phyloP scores from a whole-genome alignment of 2,329 filamentous ascomycete species.

The Monosporascus sp. region DNA sequence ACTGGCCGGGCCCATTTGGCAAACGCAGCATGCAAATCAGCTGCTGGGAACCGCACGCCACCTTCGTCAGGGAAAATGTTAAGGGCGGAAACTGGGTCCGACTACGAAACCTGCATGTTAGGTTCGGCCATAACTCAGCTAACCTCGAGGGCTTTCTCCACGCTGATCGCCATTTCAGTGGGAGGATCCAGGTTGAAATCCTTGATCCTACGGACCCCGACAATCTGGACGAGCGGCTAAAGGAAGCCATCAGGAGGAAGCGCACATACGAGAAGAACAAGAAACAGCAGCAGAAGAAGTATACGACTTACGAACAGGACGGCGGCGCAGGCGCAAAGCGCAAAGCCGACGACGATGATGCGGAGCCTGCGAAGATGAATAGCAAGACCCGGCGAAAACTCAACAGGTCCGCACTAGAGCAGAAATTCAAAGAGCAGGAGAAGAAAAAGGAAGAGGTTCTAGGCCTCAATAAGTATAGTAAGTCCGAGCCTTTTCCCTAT shows the following conservation, averaged over 20 bases:
- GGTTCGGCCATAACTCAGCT: slow-evolving; percentile 41
- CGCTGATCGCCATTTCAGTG: slow-evolving; percentile 42
- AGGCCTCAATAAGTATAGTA: slow-evolving; percentile 29
- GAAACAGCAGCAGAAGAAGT: slow-evolving; percentile 19
- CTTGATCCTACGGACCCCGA: slow-evolving; percentile 38
- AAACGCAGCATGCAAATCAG: slow-evolving; percentile 66
- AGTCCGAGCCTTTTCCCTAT: not conserved
- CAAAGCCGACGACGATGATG: slow-evolving; percentile 11
- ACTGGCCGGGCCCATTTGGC: slow-evolving; percentile 73
- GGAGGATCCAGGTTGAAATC: slow-evolving; percentile 53
- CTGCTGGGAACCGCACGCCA: slow-evolving; percentile 63
- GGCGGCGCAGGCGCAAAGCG: slow-evolving; percentile 11
- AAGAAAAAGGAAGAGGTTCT: slow-evolving; percentile 19
- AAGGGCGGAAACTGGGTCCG: slow-evolving; percentile 55
- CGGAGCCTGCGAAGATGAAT: slow-evolving; percentile 11
- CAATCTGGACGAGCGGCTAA: slow-evolving; percentile 41
- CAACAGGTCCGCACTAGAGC: slow-evolving; percentile 19
- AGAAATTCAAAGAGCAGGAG: slow-evolving; percentile 21
- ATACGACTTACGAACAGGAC: slow-evolving; percentile 6
- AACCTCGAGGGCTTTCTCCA: slow-evolving; percentile 70
- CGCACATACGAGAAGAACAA: slow-evolving; percentile 51
- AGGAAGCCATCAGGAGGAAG: slow-evolving; percentile 58
- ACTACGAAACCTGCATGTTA: slow-evolving; percentile 69
- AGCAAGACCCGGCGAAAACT: slow-evolving; percentile 21
- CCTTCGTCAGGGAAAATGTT: slow-evolving; percentile 50